phyloP scores from a whole-genome alignment of 305 asterid genomes.

The Plantago lanceolata region DNA sequence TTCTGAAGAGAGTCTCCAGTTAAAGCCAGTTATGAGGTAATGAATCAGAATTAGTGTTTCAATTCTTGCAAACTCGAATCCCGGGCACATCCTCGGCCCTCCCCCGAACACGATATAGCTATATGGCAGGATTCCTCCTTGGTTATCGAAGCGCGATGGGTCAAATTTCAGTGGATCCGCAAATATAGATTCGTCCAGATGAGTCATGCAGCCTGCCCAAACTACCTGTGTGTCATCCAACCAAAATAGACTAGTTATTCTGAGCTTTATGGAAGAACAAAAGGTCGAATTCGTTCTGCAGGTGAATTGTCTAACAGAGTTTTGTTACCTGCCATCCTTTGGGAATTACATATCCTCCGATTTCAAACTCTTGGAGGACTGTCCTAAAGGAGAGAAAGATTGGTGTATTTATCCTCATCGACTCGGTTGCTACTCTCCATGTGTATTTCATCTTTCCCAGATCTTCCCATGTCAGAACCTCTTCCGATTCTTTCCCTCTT shows the following conservation, averaged over 20 bases:
- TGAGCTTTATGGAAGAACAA: too few relatives aligned
- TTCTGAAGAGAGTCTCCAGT: constrained; percentile 24
- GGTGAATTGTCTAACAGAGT: too few relatives aligned
- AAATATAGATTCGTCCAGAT: constrained; percentile 27
- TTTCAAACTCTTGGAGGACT: constrained; percentile 24
- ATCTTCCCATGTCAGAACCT: constrained; percentile 29
- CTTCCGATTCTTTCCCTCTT: constrained; percentile 12
- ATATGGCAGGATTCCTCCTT: constrained; percentile 23
- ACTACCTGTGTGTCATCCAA: constrained; percentile 21
- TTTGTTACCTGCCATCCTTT: constrained; percentile 23
- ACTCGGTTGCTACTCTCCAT: constrained; percentile 33
- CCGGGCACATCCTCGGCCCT: constrained; percentile 36
- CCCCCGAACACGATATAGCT: constrained; percentile 34
- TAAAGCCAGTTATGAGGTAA: constrained; percentile 25
- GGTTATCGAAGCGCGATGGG: constrained; percentile 25
- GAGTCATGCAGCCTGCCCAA: constrained; percentile 30
- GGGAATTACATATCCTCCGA: constrained; percentile 24
- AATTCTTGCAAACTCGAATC: constrained; percentile 28
- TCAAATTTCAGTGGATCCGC: constrained; percentile 27
- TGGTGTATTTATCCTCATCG: constrained; percentile 27
- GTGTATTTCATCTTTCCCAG: constrained; percentile 32
- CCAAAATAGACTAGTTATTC: not conserved
- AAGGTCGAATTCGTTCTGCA: too few relatives aligned
- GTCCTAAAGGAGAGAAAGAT: constrained; percentile 12
- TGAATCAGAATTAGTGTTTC: constrained; percentile 28